Evolutionary conservation across 352 stramenopile genomes (phyloP), one percentile per base, ranked within the genome.

Genomic region (Pythium rhizo-oryzae): DNA sequence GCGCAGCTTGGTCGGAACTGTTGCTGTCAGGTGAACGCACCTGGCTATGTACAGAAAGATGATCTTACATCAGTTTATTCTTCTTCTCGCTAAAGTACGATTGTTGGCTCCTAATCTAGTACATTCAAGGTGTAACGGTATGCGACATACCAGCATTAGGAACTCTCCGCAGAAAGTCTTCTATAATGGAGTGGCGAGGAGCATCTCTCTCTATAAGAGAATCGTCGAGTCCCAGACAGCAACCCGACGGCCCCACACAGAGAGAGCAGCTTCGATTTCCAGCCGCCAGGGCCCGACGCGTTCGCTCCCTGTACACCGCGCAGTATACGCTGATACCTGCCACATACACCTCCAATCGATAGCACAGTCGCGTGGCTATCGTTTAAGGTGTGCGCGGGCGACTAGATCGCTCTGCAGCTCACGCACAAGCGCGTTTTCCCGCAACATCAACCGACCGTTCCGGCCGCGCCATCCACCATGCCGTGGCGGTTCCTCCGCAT

Each of bases 401-500:
- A 13, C 16, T 25, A 25, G 30, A 54, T 21, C 44, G 11, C 12
- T 16, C 44, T 56, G 46, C 43, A 55, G 9, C 25, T 3, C n/a
- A 1, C 12, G 52, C 11, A 59, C 33, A 56, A 28, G 33, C 15
- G 28, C 28, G 28, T 33, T 13, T 43, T 18, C 11, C 4, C 4
- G 5, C 8, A 12, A 41, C 30, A 33, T 41, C 6, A 7, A 23
- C 28, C 35, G 35, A 41, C 35, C 35, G 35, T 41, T 41, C 35
- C 12, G 12, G 35, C 6, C 28, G 28, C 28, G 28, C 28, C 28
- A 33, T 33, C 6, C 51, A 59, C 19, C 4, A 75, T 75, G 69
- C 69, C 69, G 46, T 75, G 69, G 69, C 71, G 71, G 8, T 72
- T 69, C 43, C 56, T 84, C 25, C 78, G 74, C 21, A 86, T 90